These are phyloP conservation scores for Podospora didyma DNA, from an alignment of 495 filamentous ascomycete genomes.

Conservation along the genomic window DNA sequence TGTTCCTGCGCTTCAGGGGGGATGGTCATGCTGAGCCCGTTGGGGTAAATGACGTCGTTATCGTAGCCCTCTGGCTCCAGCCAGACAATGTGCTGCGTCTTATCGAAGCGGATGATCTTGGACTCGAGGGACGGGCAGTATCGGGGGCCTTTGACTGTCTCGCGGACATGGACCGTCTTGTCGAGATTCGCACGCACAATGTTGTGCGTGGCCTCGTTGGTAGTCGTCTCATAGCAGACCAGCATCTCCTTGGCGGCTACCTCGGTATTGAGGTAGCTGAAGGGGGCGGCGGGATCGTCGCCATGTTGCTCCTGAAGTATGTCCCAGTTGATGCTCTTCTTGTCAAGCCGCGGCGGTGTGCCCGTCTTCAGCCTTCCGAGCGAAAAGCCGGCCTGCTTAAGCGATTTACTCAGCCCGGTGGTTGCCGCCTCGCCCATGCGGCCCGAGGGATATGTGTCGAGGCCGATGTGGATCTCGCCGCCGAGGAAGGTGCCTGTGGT, in stretches of 20 bases:
- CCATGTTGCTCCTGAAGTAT: slow-evolving; percentile 68
- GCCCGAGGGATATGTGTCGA: slow-evolving; percentile 79
- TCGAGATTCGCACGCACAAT: slow-evolving; percentile 82
- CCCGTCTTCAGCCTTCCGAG: slow-evolving; percentile 92
- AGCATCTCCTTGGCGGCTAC: slow-evolving; percentile 80
- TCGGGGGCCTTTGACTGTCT: slow-evolving; percentile 88
- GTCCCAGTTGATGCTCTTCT: slow-evolving; percentile 75
- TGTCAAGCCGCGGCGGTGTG: slow-evolving; percentile 84
- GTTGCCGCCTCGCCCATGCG: slow-evolving; percentile 94
- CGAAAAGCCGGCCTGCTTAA: slow-evolving; percentile 85
- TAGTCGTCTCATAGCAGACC: slow-evolving; percentile 76
- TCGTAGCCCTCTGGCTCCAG: slow-evolving; percentile 95
- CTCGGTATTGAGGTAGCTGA: slow-evolving; percentile 79
- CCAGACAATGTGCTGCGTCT: slow-evolving; percentile 84
- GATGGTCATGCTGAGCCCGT: slow-evolving; percentile 95
- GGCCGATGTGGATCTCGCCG: slow-evolving; percentile 93
- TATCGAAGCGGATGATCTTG: slow-evolving; percentile 85
- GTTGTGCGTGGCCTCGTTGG: slow-evolving; percentile 77
- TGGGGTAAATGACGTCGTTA: slow-evolving; percentile 89
- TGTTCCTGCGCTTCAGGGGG: slow-evolving; percentile 79
- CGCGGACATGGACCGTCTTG: slow-evolving; percentile 92
- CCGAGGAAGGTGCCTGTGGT: slow-evolving; percentile 95
- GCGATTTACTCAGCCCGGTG: slow-evolving; percentile 86
- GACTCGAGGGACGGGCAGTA: slow-evolving; percentile 96
- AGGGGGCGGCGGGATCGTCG: slow-evolving; percentile 82